Conservation (phyloP, 306 rosid genomes). For the Quillaja saponaria region DNA sequence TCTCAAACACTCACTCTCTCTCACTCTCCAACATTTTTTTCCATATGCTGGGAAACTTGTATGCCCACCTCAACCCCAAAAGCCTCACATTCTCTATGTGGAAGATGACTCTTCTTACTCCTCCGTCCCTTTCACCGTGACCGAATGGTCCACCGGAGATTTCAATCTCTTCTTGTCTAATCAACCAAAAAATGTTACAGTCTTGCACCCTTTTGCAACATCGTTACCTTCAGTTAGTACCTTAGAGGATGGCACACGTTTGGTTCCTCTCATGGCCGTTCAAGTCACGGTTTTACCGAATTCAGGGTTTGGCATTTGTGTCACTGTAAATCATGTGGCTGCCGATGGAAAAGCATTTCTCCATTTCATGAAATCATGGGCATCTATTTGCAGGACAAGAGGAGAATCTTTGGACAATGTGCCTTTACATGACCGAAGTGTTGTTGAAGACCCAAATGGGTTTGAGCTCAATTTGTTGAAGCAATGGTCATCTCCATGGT, state of each 20-base stretch:
- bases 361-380: no score
- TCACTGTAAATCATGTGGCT: conserved; percentile 27
- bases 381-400: no score
- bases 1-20: conserved; percentile 37
- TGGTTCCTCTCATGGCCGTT: conserved; percentile 23
- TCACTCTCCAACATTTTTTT: conserved; percentile 39
- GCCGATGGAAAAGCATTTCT: conserved; percentile 30
- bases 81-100: conserved; percentile 32
- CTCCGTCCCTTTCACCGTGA: conserved; percentile 16
- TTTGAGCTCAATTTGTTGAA: no score
- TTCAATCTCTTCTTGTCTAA: not conserved
- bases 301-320: conserved; percentile 22
- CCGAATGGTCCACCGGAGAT: conserved; percentile 25
- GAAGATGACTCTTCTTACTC: conserved; percentile 5
- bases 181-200: no score
- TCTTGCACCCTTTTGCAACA: conserved; percentile 1
- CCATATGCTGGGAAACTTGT: conserved; percentile 32
- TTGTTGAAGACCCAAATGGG: no score
- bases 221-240: not conserved
- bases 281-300: conserved; percentile 40
- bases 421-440: no score
- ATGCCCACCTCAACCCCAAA: conserved; percentile 32
- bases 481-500: no score
- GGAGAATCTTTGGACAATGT: no score
- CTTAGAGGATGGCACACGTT: not conserved